Base-by-base conservation (phyloP, 139 green algal species). In the Chlamydomonas schloesseri region DNA sequence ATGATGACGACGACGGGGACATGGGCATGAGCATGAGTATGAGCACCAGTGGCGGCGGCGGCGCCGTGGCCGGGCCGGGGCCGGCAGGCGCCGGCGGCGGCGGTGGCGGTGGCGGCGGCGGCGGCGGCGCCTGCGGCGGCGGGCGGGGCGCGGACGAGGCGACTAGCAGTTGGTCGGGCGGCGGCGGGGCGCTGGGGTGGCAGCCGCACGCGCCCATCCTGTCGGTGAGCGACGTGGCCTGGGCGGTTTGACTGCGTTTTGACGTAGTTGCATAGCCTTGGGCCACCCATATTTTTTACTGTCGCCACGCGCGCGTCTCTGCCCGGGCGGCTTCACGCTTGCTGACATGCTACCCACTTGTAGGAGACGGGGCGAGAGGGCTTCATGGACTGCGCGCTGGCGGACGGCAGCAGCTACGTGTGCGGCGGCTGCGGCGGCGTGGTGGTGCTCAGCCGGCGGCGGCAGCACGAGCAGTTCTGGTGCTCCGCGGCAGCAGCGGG, bases 341-440 rank as follows among this genome's bases (percentile, higher is more conserved):
- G n/a, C n/a, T n/a, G n/a, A n/a, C n/a, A n/a, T n/a, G n/a, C n/a
- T n/a, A n/a, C n/a, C n/a, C n/a, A n/a, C n/a, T n/a, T n/a, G n/a
- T n/a, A 86, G 80, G 80, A 86, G 68, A 86, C 80, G 9, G 80
- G 80, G 10, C 67, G 80, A 0, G 80, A 86, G 80, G 80, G 80
- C 50, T 78, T 86, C 17, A 78, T 77, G 80, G 31, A 70, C 9
- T 86, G 80, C 31, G 80, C 80, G 14, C 67, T 86, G 33, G 28
- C 47, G 15, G 80, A 86, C 47, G 80, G 80, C 67, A 71, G 67
- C 80, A 71, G 50, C 47, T 78, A 71, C 68, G 21, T 60, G 33
- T 86, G 80, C 68, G 11, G 5, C 14, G 33, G 68, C 34, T 86
- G 80, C 68, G 31, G 69, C 11, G 80, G 50, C 18, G 68, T 86